phyloP scores from a whole-genome alignment of 257 asterid species.

The Cruciata laevipes region DNA sequence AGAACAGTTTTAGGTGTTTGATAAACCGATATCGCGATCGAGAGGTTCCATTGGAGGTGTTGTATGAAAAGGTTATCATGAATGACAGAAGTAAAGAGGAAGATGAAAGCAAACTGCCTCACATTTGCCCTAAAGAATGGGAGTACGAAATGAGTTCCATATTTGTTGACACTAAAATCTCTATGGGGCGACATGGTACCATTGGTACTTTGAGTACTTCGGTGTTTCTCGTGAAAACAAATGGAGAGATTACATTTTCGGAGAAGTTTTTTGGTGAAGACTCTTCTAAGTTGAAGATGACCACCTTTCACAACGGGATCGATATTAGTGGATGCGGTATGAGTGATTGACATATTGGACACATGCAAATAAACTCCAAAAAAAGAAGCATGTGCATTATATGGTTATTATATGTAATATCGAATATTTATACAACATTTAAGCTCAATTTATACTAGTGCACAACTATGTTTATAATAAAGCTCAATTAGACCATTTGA shows the following conservation, averaged over 20 bases:
- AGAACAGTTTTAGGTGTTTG: constrained; percentile 19
- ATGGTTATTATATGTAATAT: too few species aligned
- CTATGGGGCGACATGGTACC: constrained; percentile 44
- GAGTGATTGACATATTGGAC: too few species aligned
- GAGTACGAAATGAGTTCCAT: constrained; percentile 68
- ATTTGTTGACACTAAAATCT: constrained; percentile 46
- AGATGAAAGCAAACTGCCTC: constrained; percentile 38
- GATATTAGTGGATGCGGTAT: too few species aligned
- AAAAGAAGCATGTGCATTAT: too few species aligned
- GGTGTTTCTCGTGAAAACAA: constrained; percentile 29
- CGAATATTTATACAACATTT: too few species aligned
- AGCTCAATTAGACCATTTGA: too few species aligned
- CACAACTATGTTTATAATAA: too few species aligned
- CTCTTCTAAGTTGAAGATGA: constrained; percentile 47
- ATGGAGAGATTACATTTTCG: constrained; percentile 39
- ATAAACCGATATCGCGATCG: constrained; percentile 22
- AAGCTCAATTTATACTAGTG: too few species aligned
- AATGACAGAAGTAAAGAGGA: constrained; percentile 49
- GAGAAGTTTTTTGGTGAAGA: constrained; percentile 40
- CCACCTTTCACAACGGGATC: constrained; percentile 32
- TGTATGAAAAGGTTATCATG: constrained; percentile 28
- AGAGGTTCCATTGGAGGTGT: constrained; percentile 23
- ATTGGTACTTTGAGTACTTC: constrained; percentile 81
- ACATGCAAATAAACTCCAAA: too few species aligned
- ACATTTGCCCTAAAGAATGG: constrained; percentile 40